phyloP scores from a whole-genome alignment of 2,329 filamentous ascomycete genomes.

The Fusarium nurragi region DNA sequence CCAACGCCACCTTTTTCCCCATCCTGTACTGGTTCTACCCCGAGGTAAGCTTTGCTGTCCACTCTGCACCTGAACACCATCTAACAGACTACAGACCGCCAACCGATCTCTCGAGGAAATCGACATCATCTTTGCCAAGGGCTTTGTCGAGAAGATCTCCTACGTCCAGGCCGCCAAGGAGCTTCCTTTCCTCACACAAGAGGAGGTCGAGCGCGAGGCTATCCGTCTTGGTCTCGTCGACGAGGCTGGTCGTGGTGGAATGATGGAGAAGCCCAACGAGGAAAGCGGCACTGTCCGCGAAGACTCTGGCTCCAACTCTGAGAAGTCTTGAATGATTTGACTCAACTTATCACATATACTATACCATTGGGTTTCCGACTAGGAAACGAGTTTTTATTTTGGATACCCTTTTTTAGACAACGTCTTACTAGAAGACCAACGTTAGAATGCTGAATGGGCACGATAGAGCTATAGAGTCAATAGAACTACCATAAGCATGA shows the following conservation, averaged over 20 bases:
- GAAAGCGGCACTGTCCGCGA: conserved; percentile 29
- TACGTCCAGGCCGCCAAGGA: conserved; percentile 68
- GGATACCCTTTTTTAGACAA: conserved; percentile 27
- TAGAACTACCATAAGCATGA: conserved; percentile 1
- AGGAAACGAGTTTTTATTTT: conserved; percentile 7
- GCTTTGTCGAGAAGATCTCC: conserved; percentile 65
- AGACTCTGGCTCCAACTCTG: conserved; percentile 33
- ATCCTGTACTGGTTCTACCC: conserved; percentile 60
- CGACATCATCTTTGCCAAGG: conserved; percentile 69
- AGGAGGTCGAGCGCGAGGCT: conserved; percentile 62
- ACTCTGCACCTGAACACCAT: accelerated
- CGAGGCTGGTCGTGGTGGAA: conserved; percentile 19
- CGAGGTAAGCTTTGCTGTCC: conserved; percentile 31
- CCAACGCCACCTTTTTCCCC: conserved; percentile 62
- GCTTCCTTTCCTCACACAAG: conserved; percentile 61
- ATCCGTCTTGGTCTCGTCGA: conserved; percentile 39
- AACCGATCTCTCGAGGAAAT: conserved; percentile 63
- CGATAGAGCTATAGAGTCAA: conserved; percentile 23
- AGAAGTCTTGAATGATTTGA: conserved; percentile 20
- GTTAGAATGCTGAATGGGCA: not conserved
- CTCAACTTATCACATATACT: not conserved
- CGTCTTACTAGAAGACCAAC: conserved; percentile 3
- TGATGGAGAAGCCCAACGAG: conserved; percentile 32
- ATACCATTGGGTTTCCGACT: not conserved
- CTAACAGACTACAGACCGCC: conserved; percentile 46